Evolutionary conservation across 345 rosid genomes (phyloP), one percentile per base, ranked within the genome.

Genomic region (Euphorbia lathyris): DNA sequence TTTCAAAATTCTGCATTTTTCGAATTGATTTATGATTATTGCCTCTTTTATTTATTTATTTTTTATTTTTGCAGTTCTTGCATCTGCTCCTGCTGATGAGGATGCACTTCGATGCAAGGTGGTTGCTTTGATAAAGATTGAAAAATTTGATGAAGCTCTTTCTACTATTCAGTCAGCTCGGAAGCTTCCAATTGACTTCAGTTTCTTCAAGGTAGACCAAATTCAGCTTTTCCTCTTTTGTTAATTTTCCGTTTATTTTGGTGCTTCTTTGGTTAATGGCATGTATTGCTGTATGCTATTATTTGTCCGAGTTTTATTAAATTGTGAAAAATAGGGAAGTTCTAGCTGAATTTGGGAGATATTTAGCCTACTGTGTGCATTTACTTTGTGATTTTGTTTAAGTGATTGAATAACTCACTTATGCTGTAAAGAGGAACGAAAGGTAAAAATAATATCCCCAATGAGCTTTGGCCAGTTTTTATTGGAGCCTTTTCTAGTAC

Each of bases 71-170:
- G 79, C 85, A 95, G 99, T 95, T 57, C 81, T 95, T 40, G 73
- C 88, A 9, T 71, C 84, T 59, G 81, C 81, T 59, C 93, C 97
- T 23, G 80, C 79, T 68, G 97, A 95, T 48, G 97, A 86, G 78
- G 99, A 95, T 66, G 96, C 97, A 58, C 75, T 88, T 77, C 83
- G 87, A 72, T 92, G 99, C 81, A 90, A 95, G 76, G 85, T 90
- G 23, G 96, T 87, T 75, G 91, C 97, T 30, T 63, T 95, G 73
- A 81, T 95, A 2, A 88, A 81, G 86, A 80, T 63, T 43, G 99
- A 95, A 48, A 78, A 80, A 26, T 72, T 88, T 65, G 97, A 87
- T 40, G 85, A 71, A 51, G 96, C 99, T 66, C 85, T 95, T 59
- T 78, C 90, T 16, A 59, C 82, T 0, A 83, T 92, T 76, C 87